These are phyloP conservation scores for Pythium pyrilobum DNA, from an alignment of 352 stramenopile species.

Conservation along the genomic window DNA sequence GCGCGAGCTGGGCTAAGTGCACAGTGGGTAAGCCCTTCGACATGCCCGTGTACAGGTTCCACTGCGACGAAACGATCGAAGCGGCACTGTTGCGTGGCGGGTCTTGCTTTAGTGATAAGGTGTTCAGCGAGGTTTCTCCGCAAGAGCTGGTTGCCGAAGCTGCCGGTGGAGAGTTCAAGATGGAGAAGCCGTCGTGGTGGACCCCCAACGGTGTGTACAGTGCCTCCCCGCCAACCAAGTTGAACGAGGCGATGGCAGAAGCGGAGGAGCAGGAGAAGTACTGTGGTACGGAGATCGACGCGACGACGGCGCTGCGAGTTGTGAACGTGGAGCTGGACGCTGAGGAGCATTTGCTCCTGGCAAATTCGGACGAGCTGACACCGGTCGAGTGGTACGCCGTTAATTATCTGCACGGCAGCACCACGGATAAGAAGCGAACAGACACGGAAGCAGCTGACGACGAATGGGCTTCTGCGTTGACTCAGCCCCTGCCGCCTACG, in stretches of 20 bases:
- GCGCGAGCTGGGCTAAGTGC: conserved; percentile 71
- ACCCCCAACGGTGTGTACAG: conserved; percentile 27
- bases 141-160: conserved; percentile 54
- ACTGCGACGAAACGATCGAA: conserved; percentile 80
- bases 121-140: conserved; percentile 71
- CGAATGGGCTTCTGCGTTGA: conserved; percentile 24
- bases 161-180: conserved; percentile 19
- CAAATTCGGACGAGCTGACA: conserved; percentile 78
- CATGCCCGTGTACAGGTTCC: conserved; percentile 63
- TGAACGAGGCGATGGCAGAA: conserved; percentile 22
- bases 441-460: conserved; percentile 5
- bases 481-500: not conserved
- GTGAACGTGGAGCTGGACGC: conserved; percentile 67
- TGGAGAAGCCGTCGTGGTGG: conserved; percentile 75
- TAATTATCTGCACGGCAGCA: conserved; percentile 60
- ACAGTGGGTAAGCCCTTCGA: conserved; percentile 21
- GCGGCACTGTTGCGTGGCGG: conserved; percentile 65
- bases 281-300: conserved; percentile 30
- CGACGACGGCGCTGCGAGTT: conserved; percentile 45
- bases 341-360: conserved; percentile 76
- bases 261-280: conserved; percentile 49
- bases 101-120: conserved; percentile 70
- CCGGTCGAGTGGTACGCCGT: conserved; percentile 85
- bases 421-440: conserved; percentile 44
- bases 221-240: conserved; percentile 1